Evolutionary conservation across 768 basidiomycete species (phyloP).

Genomic region (Russula vinacea): DNA sequence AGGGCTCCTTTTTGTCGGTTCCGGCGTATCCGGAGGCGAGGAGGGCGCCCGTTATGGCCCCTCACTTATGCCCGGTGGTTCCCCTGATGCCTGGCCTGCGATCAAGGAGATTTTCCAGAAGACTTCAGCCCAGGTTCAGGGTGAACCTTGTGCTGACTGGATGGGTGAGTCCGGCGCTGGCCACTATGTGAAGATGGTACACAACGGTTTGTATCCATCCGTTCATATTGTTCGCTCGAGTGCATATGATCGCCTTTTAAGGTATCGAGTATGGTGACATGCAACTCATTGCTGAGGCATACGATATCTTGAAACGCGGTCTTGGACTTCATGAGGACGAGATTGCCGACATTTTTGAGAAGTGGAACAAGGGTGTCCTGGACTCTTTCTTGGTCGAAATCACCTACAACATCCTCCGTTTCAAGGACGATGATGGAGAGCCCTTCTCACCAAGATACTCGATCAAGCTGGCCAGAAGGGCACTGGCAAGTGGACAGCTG

Average conservation of each 20-base stretch:
- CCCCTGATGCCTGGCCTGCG: conserved; percentile 86
- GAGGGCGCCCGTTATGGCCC: conserved; percentile 97
- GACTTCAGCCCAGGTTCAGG: conserved; percentile 90
- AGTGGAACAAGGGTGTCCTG: conserved; percentile 98
- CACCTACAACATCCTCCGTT: conserved; percentile 93
- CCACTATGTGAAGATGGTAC: conserved; percentile 99
- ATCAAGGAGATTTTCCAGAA: conserved; percentile 99
- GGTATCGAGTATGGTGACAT: conserved; percentile 99
- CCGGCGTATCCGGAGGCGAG: conserved; percentile 98
- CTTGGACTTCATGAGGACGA: conserved; percentile 82
- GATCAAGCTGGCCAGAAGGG: conserved; percentile 98
- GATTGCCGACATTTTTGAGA: conserved; percentile 90
- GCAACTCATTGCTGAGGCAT: conserved; percentile 98
- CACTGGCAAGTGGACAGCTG: conserved; percentile 99
- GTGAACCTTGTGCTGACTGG: conserved; percentile 99
- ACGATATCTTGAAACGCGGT: conserved; percentile 97
- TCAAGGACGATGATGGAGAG: conserved; percentile 92
- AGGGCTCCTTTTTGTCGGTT: conserved; percentile 95
- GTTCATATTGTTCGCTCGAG: conserved; percentile 18
- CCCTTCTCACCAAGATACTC: conserved; percentile 92
- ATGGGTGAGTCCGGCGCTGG: conserved; percentile 94
- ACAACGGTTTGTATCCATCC: conserved; percentile 62
- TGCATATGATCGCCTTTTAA: conserved; percentile 34
- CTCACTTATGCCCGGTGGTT: conserved; percentile 99
- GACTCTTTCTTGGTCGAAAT: conserved; percentile 99